Evolutionary conservation across 192 early-diverging fungal species (phyloP), one percentile per base, ranked within the genome.

Genomic region (Gonapodya prolifera): DNA sequence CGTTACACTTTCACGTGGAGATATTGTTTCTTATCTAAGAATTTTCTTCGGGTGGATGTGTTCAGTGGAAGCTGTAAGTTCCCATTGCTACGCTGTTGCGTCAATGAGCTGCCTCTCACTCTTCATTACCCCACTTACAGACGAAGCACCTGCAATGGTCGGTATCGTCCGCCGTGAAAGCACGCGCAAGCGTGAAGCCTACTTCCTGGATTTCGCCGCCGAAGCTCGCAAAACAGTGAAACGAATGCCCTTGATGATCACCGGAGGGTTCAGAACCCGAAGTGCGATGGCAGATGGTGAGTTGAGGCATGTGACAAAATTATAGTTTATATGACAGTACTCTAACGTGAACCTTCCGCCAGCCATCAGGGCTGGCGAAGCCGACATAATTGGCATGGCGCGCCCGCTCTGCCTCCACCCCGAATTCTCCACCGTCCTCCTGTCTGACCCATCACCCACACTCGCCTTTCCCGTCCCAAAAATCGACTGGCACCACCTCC

Each of bases 371-470:
- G 2, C 16, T 2, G 71, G 71, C 31, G 71, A 18, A 8, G 18
- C 28, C 31, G 71, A 73, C 32, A 2, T 73, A 2, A 73, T 73
- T 32, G 71, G 71, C 31, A 2, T 73, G 71, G 71, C 18, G 2
- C 71, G 71, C 31, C 71, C 71, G 18, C 71, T 73, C 28, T 73
- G 71, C 71, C 71, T 73, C 31, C 71, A 73, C 71, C 71, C 71
- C 2, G 71, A 73, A 8, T 32, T 73, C 71, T 29, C 71, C 18
- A 30, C 18, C 8, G 8, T 30, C 8, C 71, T 73, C 28, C 18
- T 73, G 8, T 30, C 71, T 8, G 45, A 61, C 45, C 45, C 45
- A 8, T 73, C 71, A 18, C 28, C 71, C 28, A 29, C 2, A 2
- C 13, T 18, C 71, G 31, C 16, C 2, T 2, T 32, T 8, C 71